Conservation (phyloP, 176 grass and related monocot genomes). For the Zizania latifolia region DNA sequence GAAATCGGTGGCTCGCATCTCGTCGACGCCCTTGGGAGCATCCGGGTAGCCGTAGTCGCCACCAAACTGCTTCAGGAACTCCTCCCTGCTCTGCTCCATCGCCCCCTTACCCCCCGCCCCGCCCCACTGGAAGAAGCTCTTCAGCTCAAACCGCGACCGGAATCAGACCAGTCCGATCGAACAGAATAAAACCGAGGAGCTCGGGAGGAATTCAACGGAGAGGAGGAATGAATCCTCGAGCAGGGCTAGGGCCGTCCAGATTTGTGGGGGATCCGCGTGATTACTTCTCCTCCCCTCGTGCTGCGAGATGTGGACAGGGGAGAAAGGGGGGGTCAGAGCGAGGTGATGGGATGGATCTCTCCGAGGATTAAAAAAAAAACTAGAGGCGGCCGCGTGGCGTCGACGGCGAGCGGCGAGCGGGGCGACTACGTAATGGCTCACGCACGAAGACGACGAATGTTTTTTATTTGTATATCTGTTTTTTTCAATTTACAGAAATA, state of each 20-base stretch:
- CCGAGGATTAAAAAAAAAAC: neutral
- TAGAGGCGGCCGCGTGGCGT: neutral
- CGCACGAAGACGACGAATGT: too few relatives aligned
- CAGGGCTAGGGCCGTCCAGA: neutral
- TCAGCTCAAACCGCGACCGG: neutral
- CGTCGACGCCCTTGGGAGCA: constrained; percentile 56
- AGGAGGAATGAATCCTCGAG: neutral
- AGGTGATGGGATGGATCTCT: neutral
- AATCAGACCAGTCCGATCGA: neutral
- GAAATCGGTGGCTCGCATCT: constrained; percentile 76
- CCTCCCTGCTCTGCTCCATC: constrained; percentile 43
- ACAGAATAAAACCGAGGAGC: neutral
- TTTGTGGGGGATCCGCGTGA: neutral
- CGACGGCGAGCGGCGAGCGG: neutral
- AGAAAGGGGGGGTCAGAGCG: neutral
- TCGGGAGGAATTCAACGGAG: neutral
- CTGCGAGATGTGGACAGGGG: neutral
- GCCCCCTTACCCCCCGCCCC: neutral
- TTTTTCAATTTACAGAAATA: too few relatives aligned
- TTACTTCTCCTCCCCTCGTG: neutral
- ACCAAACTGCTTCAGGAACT: constrained; percentile 59
- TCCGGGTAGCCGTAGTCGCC: constrained; percentile 71
- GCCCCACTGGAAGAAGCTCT: neutral
- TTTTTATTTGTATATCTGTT: too few relatives aligned
- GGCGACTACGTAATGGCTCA: constrained; percentile 14